These are phyloP conservation scores for Dactylis glomerata DNA, from an alignment of 176 grass and related monocot genomes.

Conservation along the genomic window DNA sequence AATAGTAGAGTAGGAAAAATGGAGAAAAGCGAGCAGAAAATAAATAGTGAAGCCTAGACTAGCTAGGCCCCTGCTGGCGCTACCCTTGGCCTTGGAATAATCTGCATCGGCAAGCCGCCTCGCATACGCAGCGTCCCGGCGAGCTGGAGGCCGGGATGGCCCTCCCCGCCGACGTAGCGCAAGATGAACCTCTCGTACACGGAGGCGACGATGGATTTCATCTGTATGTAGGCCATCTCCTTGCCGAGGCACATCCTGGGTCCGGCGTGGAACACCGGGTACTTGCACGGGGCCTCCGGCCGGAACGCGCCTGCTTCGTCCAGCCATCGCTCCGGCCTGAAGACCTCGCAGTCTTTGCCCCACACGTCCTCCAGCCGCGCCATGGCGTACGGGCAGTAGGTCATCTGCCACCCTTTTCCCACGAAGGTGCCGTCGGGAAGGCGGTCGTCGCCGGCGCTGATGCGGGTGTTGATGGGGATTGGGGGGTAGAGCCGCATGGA, in stretches of 20 bases:
- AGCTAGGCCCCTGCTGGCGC: too few relatives aligned
- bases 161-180: conserved; percentile 18
- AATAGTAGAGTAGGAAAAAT: too few relatives aligned
- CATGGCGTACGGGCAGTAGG: conserved; percentile 44
- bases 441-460: conserved; percentile 34
- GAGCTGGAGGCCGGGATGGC: background rate
- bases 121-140: background rate
- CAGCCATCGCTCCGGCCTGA: conserved; percentile 59
- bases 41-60: too few relatives aligned
- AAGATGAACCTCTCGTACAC: conserved; percentile 43
- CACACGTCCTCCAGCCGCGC: conserved; percentile 36
- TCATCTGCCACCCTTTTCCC: conserved; percentile 40
- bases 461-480: conserved; percentile 30
- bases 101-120: background rate
- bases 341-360: conserved; percentile 48
- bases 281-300: conserved; percentile 48
- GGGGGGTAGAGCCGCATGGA: conserved; percentile 69
- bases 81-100: too few relatives aligned
- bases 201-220: conserved; percentile 57
- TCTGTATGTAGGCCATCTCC: conserved; percentile 73
- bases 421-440: conserved; percentile 54
- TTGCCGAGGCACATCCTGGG: conserved; percentile 69
- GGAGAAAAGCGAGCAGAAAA: too few relatives aligned
- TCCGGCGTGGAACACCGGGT: conserved; percentile 48
- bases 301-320: conserved; percentile 38